Evolutionary conservation across 164 flowering plant genomes (phyloP).

Genomic region (Macadamia integrifolia): DNA sequence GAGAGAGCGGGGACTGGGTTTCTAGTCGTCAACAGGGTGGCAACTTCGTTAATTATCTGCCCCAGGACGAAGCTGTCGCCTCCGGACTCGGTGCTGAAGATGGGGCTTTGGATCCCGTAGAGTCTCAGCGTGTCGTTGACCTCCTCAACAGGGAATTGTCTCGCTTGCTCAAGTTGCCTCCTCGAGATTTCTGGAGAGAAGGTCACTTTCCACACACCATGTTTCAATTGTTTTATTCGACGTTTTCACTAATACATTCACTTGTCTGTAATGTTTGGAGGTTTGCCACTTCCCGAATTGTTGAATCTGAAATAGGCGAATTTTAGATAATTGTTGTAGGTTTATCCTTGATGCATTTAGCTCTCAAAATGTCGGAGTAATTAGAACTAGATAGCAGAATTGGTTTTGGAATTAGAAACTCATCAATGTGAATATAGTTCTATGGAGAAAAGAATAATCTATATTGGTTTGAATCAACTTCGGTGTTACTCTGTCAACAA

Average conservation of each 20-base stretch:
- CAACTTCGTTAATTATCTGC: constrained; percentile 73
- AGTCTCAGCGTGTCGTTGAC: constrained; percentile 91
- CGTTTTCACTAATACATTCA: background rate
- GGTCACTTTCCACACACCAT: constrained; percentile 30
- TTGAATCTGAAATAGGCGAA: background rate
- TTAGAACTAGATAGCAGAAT: background rate
- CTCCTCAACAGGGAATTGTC: constrained; percentile 71
- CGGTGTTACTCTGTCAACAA: no score
- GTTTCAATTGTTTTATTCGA: background rate
- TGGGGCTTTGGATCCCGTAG: constrained; percentile 81
- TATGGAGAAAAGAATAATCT: background rate
- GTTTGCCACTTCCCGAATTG: background rate
- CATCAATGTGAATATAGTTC: background rate
- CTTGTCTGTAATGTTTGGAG: background rate
- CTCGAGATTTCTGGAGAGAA: constrained; percentile 85
- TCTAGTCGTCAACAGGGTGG: constrained; percentile 33
- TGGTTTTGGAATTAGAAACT: background rate
- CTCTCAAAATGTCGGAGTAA: background rate
- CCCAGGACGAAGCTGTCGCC: constrained; percentile 96
- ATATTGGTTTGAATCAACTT: background rate
- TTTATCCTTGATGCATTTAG: background rate
- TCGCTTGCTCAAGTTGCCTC: constrained; percentile 59
- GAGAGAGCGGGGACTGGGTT: constrained; percentile 46
- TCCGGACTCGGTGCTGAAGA: constrained; percentile 81
- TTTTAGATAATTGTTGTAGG: background rate